Base-by-base conservation (phyloP, 169 alveolate genomes). In the Neospora caninum region DNA sequence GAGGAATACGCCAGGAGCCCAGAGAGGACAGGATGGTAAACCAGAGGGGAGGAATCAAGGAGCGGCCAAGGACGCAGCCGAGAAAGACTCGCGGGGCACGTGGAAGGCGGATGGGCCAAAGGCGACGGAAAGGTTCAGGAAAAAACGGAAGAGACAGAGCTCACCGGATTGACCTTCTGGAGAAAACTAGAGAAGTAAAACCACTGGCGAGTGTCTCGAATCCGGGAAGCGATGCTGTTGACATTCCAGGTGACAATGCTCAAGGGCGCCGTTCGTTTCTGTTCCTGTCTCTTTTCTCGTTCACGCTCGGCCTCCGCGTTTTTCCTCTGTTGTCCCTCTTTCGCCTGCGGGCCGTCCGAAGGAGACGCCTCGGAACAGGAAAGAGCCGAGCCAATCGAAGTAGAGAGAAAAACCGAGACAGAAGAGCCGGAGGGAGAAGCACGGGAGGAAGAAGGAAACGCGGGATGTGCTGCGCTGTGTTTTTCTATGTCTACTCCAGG, bases 201-300 rank as follows among this genome's bases (percentile, higher is more conserved):
- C 89, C 89, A 82, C 41, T 42, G 89, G 54, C 64, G 64, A 34
- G n/a, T 13, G 69, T 82, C 69, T 36, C 89, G 89, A 16, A 82
- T 42, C 13, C 89, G n/a, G 6, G 89, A 18, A 0, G 89, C 43
- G 38, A 82, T 7, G 36, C 89, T 82, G 64, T 82, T 82, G 69
- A 82, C 89, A 36, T 82, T 82, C 89, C 89, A 82, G 43, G 89
- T 41, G 89, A 38, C 53, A 25, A 82, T 82, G 41, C 89, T 82
- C 89, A 42, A 41, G 10, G 89, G 89, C 39, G 89, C 64, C 18
- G 36, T 36, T 31, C 89, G 89, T 41, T 82, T 82, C 53, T 10
- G 31, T 43, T 27, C 64, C 38, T 39, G 41, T 82, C 6, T 42
- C n/a, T 73, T 73, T 36, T 25, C 39, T 67, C 36, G 31, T 31